These are phyloP conservation scores for Backusella morwellensis DNA, from an alignment of 192 early-diverging fungal species.

Conservation along the genomic window DNA sequence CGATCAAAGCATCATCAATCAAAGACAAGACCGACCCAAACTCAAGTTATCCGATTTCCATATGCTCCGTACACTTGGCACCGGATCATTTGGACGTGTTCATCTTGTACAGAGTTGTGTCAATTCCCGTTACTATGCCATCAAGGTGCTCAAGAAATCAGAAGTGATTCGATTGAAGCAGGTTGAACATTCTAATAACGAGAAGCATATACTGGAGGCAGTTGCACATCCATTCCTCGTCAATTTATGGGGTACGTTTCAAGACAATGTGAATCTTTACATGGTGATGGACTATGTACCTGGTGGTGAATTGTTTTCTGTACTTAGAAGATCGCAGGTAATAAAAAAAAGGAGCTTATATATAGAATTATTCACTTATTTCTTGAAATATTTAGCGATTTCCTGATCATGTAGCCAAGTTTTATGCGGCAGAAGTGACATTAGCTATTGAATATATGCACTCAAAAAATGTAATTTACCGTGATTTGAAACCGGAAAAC, in stretches of 20 bases:
- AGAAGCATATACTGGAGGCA: slow-evolving; percentile 90
- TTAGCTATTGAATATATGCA: slow-evolving; percentile 81
- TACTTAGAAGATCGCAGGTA: slow-evolving; percentile 69
- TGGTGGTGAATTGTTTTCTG: slow-evolving; percentile 90
- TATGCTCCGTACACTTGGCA: slow-evolving; percentile 90
- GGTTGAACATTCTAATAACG: slow-evolving; percentile 98
- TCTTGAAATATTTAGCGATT: slow-evolving; percentile 46
- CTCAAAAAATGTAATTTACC: slow-evolving; percentile 71
- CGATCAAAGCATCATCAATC: slow-evolving; percentile 27
- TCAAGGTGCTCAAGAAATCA: slow-evolving; percentile 95
- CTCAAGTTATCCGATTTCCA: slow-evolving; percentile 79
- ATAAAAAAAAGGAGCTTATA: neutral
- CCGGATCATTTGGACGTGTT: slow-evolving; percentile 97
- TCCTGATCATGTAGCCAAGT: slow-evolving; percentile 68
- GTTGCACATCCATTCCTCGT: slow-evolving; percentile 91
- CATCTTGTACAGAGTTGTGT: slow-evolving; percentile 85
- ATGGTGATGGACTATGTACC: slow-evolving; percentile 97
- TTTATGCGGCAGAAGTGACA: slow-evolving; percentile 75
- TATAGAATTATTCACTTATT: neutral
- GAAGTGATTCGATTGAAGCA: slow-evolving; percentile 96
- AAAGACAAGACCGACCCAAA: slow-evolving; percentile 42
- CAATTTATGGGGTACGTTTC: slow-evolving; percentile 86
- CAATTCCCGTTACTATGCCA: slow-evolving; percentile 89
- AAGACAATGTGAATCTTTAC: slow-evolving; percentile 91
- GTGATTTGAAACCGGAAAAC: slow-evolving; percentile 84